Evolutionary conservation across 176 grass and related monocot genomes (phyloP), one percentile per base, ranked within the genome.

Genomic region (Carex myosuroides): DNA sequence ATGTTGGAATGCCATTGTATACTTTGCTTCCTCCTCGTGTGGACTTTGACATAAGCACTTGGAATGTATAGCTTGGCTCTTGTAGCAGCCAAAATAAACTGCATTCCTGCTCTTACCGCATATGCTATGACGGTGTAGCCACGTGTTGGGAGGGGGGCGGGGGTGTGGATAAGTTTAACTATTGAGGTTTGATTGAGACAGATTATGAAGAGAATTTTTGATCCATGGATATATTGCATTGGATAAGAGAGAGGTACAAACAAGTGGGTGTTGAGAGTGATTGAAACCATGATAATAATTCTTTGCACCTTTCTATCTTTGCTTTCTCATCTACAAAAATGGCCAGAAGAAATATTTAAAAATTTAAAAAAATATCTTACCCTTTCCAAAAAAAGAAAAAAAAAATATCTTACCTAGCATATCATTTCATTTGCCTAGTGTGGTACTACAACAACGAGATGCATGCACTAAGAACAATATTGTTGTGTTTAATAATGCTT

Each of bases 131-230:
- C n/a, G n/a, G n/a, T n/a, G n/a, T n/a, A n/a, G n/a, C n/a, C n/a
- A n/a, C n/a, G n/a, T n/a, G n/a, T n/a, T n/a, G n/a, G n/a, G n/a
- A n/a, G n/a, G n/a, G n/a, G n/a, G n/a, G n/a, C n/a, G n/a, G n/a
- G n/a, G n/a, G n/a, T n/a, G 2, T 29, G 71, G 80, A 83, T 83
- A 83, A 52, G 39, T 64, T 12, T 66, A 64, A 67, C 60, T 83
- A 65, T 62, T 64, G 50, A 52, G 54, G 37, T 74, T 64, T 85
- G 83, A 85, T 62, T 74, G 37, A 53, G 83, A 85, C 83, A 60
- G 13, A 14, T 60, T 79, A 64, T 64, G 10, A 48, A 53, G 80
- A 67, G 60, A 65, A 68, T 39, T 65, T 67, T 50, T 52, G 64
- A 65, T 83, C 22, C 42, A 83, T 50, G 80, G 17, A 22, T n/a